Evolutionary conservation across 768 basidiomycete species (phyloP), one percentile per base, ranked within the genome.

Genomic region (Termitomyces sp.): DNA sequence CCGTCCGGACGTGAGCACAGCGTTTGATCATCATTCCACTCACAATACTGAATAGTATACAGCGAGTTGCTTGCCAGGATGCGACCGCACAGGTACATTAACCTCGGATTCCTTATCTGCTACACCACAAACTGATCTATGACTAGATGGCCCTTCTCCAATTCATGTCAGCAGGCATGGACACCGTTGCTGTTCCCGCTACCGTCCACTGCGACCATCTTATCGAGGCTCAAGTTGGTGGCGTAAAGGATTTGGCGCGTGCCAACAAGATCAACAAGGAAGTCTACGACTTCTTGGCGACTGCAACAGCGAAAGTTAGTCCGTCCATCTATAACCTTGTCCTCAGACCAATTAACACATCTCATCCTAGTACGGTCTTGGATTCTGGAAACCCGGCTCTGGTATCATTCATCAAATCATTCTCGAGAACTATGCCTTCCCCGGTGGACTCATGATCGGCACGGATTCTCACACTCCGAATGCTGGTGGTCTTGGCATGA

Each of bases 91-190:
- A 91, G 76, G 89, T 89, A 61, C 35, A 73, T 61, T 11, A 12
- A 61, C 23, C 10, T 21, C 16, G 19, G 40, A 43, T 11, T 7
- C 3, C 23, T 58, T 37, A 51, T 28, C 41, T 54, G 59, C 63
- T 56, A 64, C 30, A 47, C 54, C 46, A 55, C 55, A 55, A n/a
- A 64, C 65, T 71, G 65, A 73, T 67, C 66, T 73, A 73, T 63
- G 42, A 7, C 51, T 10, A 98, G 92, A 99, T 99, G 97, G 97
- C 97, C 19, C 84, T 99, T 55, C 82, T 99, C 63, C 97, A 99
- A 81, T 99, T 99, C 84, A 99, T 99, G 97, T 98, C 97, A 51
- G 94, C 97, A 17, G 96, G 96, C 61, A 94, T 99, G 83, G 92
- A 92, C 70, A 96, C 94, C 45, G 93, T 92, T 40, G 96, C 96